Base-by-base conservation (phyloP, 768 basidiomycete species). In the Mycena maculata region DNA sequence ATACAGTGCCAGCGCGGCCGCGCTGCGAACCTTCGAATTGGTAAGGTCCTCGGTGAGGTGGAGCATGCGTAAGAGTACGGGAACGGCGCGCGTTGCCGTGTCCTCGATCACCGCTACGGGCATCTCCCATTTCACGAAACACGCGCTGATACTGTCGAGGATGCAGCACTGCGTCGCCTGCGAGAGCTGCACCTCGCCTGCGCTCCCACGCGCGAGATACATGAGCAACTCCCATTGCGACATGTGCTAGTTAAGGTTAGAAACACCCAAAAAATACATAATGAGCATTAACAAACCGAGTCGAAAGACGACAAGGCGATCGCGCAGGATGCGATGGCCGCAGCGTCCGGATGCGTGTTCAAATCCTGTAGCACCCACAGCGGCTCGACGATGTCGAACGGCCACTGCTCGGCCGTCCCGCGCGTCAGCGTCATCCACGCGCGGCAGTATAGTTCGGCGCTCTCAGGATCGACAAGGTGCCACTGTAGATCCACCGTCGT, bases 341-440 rank as follows among this genome's bases (percentile, higher is more conserved):
- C 76, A 8, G 72, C 74, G 38, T 82, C 78, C 3, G 74, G 70
- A 61, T 80, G 75, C 5, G 44, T 58, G 13, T 69, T 52, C n/a
- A 73, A 44, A 38, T 79, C 76, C 54, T 77, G 76, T 10, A 83
- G 73, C 47, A 76, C 75, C 67, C 74, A 74, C 27, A 83, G 75
- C 13, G 79, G 81, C 20, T 76, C 76, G 31, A 78, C 68, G 36
- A 81, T 75, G 28, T 77, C 74, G 11, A 74, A 64, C 0, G 83
- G 82, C 80, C 81, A 82, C 36, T 75, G 74, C 48, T 76, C 73
- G 2, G 67, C 67, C 4, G 77, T 79, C 22, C 78, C 79, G 36
- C 80, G 78, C 2, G 80, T 82, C 64, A 82, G 69, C 28, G 75
- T 74, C 65, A 84, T 76, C 82, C 82, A 84, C 20, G 80, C 78